Conservation (phyloP, 2,329 filamentous ascomycete species). For the Aspergillus felis region DNA sequence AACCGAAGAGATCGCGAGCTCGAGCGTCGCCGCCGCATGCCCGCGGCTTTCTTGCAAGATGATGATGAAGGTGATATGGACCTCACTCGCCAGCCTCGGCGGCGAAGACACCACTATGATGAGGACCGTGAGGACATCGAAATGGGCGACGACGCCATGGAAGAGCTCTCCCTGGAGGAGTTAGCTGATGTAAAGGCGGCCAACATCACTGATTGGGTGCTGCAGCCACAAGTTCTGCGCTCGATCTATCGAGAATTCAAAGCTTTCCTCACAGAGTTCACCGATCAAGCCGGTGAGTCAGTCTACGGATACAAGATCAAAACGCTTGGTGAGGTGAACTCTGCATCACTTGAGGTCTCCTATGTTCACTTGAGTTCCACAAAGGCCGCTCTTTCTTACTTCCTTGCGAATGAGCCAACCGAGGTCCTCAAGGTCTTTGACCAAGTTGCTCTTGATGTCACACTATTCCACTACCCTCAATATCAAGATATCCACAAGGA, state of each 20-base stretch:
- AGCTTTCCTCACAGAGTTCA: constrained; percentile 93
- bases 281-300: constrained; percentile 79
- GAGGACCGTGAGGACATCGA: constrained; percentile 87
- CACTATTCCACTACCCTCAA: constrained; percentile 91
- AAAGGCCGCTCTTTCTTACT: constrained; percentile 92
- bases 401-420: constrained; percentile 90
- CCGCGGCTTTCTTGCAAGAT: constrained; percentile 60
- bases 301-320: constrained; percentile 93
- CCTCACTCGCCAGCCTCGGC: constrained; percentile 77
- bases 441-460: constrained; percentile 93
- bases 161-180: constrained; percentile 87
- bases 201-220: constrained; percentile 92
- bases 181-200: constrained; percentile 90
- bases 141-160: constrained; percentile 90
- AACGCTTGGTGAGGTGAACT: constrained; percentile 94
- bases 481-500: constrained; percentile 97
- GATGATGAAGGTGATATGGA: constrained; percentile 84
- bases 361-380: constrained; percentile 87
- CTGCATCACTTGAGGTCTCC: constrained; percentile 92
- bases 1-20: constrained; percentile 61
- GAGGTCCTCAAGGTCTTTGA: constrained; percentile 96
- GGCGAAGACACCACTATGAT: constrained; percentile 85
- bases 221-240: constrained; percentile 80
- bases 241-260: constrained; percentile 97
- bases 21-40: constrained; percentile 56